A percentile compares a stretch with the other conserved stretches of the same genome.
Evolutionary conservation across 305 asterid species (phyloP).

Genomic region (Nicotiana rustica): DNA sequence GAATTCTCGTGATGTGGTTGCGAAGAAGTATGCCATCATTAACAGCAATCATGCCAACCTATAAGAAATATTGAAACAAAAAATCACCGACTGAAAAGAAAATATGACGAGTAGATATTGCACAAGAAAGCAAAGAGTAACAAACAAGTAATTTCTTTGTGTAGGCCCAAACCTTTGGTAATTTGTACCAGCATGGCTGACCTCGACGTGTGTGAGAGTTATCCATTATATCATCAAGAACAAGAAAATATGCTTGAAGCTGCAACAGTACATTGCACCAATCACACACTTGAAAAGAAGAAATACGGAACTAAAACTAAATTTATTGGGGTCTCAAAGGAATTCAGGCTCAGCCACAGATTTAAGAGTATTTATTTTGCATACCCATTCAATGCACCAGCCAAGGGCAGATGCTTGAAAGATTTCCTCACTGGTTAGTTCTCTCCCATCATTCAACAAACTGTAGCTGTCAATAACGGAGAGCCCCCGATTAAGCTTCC

Average conservation of each 20-base stretch:
- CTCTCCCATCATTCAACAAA: conserved; percentile 59
- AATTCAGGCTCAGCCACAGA: conserved; percentile 17
- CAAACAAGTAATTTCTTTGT: conserved; percentile 28
- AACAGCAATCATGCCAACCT: conserved; percentile 91
- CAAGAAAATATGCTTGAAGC: conserved; percentile 97
- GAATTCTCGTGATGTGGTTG: conserved; percentile 91
- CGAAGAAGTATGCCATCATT: conserved; percentile 88
- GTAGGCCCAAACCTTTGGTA: conserved; percentile 66
- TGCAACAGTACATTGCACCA: conserved; percentile 49
- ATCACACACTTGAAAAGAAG: conserved; percentile 17
- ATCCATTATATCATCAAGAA: conserved; percentile 93
- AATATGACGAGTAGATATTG: neutral
- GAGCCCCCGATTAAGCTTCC: conserved; percentile 74
- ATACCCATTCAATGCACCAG: conserved; percentile 87
- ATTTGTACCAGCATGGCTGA: conserved; percentile 90
- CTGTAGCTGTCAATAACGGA: conserved; percentile 73
- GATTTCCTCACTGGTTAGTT: conserved; percentile 54
- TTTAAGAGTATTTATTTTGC: neutral
- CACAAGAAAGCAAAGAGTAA: conserved; percentile 26
- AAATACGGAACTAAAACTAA: neutral
- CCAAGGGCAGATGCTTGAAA: conserved; percentile 75
- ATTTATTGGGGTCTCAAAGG: conserved; percentile 22
- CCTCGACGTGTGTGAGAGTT: conserved; percentile 85
- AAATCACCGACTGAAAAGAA: conserved; percentile 4
- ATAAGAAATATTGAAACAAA: conserved; percentile 35